Base-by-base conservation (phyloP, 2,329 filamentous ascomycete species). In the Pseudocercospora fuligena region DNA sequence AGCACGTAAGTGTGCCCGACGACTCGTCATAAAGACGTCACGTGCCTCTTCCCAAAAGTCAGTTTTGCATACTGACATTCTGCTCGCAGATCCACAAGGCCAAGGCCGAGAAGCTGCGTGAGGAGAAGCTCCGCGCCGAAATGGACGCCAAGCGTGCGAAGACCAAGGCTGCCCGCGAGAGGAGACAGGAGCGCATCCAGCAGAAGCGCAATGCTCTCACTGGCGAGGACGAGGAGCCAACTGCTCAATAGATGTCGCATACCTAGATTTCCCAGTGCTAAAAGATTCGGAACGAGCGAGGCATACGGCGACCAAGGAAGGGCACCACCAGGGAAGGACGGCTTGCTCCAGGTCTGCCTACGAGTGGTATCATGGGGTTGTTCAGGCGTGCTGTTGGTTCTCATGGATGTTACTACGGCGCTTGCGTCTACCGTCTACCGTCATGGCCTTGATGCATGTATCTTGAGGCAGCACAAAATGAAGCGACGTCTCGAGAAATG, bases 131-230 rank as follows among this genome's bases (percentile, higher is more conserved):
- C 85, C 94, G 97, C 91, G 94, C 98, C 83, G 94, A 98, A 88
- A 99, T 99, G 95, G 95, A 98, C 83, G 93, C 92, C 88, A 98
- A 97, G 91, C 93, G 95, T 87, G 93, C 93, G 84, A 97, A 97
- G 93, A 98, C 93, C 90, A 98, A 97, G 94, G 95, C 95, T 82
- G 95, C 95, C 79, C 93, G 95, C 86, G 95, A 98, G 91, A 91
- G 95, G 88, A 95, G 95, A 90, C 85, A 90, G 85, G 93, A 97
- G 88, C 92, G 96, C 85, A 88, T 91, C 82, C 84, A 87, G 82
- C 90, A 91, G 83, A 99, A 99, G 94, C 90, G 93, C 83, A 90
- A 88, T 81, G 93, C 92, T 80, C 83, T 96, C 83, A 81, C 91
- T 79, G 92, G 87, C 81, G 93, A 93, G 80, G 88, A 83, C 67